A percentile compares a stretch with the other conserved stretches of the same genome.
Evolutionary conservation across 805 yeast species (phyloP).

Genomic region (Saitoella complicata): DNA sequence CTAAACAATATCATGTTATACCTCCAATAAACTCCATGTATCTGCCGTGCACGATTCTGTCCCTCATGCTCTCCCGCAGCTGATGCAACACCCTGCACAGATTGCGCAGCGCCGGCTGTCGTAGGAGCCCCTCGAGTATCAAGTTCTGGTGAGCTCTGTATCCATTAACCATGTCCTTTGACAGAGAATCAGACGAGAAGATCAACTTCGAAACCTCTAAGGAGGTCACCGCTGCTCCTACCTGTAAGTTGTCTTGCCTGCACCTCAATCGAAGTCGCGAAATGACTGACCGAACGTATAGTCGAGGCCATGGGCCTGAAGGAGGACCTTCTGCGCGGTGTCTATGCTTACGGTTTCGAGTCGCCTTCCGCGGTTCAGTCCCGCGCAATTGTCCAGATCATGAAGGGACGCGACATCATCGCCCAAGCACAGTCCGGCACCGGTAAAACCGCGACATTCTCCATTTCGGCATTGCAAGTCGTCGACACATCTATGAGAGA

Average conservation of each 20-base stretch:
- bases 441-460: conserved; percentile 79
- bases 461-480: conserved; percentile 43
- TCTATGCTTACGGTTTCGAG: conserved; percentile 69
- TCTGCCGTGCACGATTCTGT: too few species aligned
- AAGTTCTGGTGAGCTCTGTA: too few species aligned
- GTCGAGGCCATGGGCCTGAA: conserved; percentile 17
- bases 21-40: too few species aligned
- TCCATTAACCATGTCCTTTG: too few species aligned
- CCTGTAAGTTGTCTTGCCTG: not conserved
- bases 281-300: not conserved
- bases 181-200: not conserved
- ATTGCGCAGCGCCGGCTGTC: too few species aligned
- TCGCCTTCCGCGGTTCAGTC: conserved; percentile 70
- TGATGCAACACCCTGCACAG: too few species aligned
- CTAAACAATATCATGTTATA: too few species aligned
- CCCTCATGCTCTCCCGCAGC: too few species aligned
- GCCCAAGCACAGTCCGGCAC: conserved; percentile 88
- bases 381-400: conserved; percentile 64
- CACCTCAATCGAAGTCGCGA: too few species aligned
- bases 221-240: not conserved
- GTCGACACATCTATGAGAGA: conserved; percentile 56
- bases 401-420: conserved; percentile 53
- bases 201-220: not conserved
- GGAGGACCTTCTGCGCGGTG: conserved; percentile 34
- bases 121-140: too few species aligned